Conservation (phyloP, 768 basidiomycete genomes). For the Gyrodon lividus region DNA sequence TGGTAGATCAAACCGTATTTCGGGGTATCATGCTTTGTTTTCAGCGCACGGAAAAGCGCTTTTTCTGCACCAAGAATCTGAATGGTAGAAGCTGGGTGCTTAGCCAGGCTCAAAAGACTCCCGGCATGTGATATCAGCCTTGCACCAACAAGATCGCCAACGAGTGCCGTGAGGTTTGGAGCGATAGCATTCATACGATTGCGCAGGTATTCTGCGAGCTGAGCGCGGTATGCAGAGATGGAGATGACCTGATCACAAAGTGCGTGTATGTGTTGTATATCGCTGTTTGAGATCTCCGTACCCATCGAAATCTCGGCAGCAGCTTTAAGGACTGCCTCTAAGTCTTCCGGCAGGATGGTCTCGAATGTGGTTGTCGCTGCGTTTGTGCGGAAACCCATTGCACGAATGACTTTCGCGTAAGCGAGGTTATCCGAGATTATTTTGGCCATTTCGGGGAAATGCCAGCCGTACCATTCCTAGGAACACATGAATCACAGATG, state of each 20-base stretch:
- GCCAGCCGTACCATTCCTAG: constrained; percentile 99
- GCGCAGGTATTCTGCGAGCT: constrained; percentile 93
- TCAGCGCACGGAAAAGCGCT: constrained; percentile 72
- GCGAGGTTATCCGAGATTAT: constrained; percentile 97
- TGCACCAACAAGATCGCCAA: constrained; percentile 76
- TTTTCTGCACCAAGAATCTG: constrained; percentile 79
- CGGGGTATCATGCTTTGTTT: constrained; percentile 91
- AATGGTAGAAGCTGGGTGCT: constrained; percentile 77
- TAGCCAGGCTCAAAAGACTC: constrained; percentile 65
- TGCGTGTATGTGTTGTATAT: constrained; percentile 95
- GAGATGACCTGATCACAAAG: constrained; percentile 98
- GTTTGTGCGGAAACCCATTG: constrained; percentile 98
- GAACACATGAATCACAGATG: constrained; percentile 1
- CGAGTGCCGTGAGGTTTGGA: constrained; percentile 88
- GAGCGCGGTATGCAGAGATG: constrained; percentile 91
- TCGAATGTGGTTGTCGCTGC: constrained; percentile 84
- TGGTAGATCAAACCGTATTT: constrained; percentile 99
- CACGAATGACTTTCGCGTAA: constrained; percentile 90
- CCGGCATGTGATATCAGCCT: constrained; percentile 75
- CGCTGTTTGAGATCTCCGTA: constrained; percentile 96
- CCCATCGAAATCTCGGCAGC: constrained; percentile 99
- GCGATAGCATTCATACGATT: constrained; percentile 99
- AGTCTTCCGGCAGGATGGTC: constrained; percentile 91
- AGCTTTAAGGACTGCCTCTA: constrained; percentile 91
- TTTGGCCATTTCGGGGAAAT: constrained; percentile 99